Evolutionary conservation across 108 stramenopile species (phyloP), one percentile per base, ranked within the genome.

Genomic region (Cyclotella baltica): DNA sequence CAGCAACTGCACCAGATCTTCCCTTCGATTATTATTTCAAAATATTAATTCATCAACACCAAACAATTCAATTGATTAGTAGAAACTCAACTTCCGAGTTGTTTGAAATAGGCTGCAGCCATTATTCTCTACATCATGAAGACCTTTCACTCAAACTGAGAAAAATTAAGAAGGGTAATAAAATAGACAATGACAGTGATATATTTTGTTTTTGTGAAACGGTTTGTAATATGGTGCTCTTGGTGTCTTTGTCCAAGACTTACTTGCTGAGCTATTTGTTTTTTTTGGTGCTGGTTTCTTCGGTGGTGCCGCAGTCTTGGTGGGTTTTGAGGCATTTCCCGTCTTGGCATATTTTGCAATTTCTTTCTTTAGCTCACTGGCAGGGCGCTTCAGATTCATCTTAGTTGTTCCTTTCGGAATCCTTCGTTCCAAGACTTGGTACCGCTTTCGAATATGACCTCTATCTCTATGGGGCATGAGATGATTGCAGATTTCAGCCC

Each of bases 391-490:
- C 29, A 82, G 34, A 43, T 79, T 72, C 67, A 81, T 64, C 56
- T 66, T 80, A 15, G 66, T 69, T 3, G 70, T 68, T 22, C 78
- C 83, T 63, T 84, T 84, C n/a, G 81, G 81, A 38, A 93, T 85
- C 20, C 94, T 85, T 50, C 94, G 78, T 63, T 92, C 91, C 36
- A 96, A 77, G 0, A 96, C 92, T 70, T 93, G 92, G 79, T 91
- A 93, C 19, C 94, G 85, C 76, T 96, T 96, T 13, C 94, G 85
- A 29, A 96, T 76, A 46, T 93, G 92, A 19, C 92, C 92, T 33
- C 94, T 70, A 80, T 93, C 92, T 31, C 94, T 83, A 79, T 96
- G 92, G n/a, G 91, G 91, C 38, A 93, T 89, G 20, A 92, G 68
- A 53, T 88, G 63, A 50, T 88, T 88, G 20, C 84, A 79, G 25